phyloP scores from a whole-genome alignment of 2,329 filamentous ascomycete species.

The Rhexocercosporidium sp. region DNA sequence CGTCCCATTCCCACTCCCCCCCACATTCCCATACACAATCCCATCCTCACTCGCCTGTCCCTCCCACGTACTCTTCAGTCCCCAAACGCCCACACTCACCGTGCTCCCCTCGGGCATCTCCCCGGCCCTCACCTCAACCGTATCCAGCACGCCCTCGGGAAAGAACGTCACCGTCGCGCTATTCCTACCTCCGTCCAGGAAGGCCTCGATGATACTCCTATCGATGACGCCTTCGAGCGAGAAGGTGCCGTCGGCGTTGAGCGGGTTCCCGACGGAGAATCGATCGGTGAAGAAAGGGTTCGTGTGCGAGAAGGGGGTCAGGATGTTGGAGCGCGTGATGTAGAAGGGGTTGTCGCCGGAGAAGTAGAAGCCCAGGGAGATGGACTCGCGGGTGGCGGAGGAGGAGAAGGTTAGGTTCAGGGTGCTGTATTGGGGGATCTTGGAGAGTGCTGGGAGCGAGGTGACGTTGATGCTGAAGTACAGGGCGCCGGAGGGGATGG shows the following conservation, averaged over 20 bases:
- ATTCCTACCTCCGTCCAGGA: conserved; percentile 56
- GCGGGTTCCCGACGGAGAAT: conserved; percentile 44
- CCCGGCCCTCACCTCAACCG: conserved; percentile 33
- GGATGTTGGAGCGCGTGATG: conserved; percentile 54
- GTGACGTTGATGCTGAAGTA: conserved; percentile 61
- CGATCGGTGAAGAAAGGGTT: conserved; percentile 62
- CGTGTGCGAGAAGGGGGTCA: conserved; percentile 51
- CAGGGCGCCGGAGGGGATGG: conserved; percentile 55
- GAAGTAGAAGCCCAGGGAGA: conserved; percentile 56
- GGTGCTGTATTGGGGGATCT: conserved; percentile 33
- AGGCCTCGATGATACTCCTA: conserved; percentile 59
- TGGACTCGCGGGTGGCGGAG: conserved; percentile 52
- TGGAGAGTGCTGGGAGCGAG: not conserved
- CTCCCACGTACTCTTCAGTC: conserved; percentile 46
- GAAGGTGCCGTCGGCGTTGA: conserved; percentile 34
- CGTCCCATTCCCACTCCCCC: conserved; percentile 18
- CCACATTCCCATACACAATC: conserved; percentile 36
- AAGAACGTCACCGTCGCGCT: conserved; percentile 58
- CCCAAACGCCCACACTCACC: conserved; percentile 43
- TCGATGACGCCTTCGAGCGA: conserved; percentile 57
- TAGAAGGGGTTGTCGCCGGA: conserved; percentile 55
- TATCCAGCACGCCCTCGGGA: conserved; percentile 46
- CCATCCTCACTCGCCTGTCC: conserved; percentile 28
- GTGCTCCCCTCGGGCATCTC: conserved; percentile 37
- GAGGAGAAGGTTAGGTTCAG: conserved; percentile 60